These are phyloP conservation scores for Paspalum vaginatum DNA, from an alignment of 176 grass and related monocot species.

Conservation along the genomic window DNA sequence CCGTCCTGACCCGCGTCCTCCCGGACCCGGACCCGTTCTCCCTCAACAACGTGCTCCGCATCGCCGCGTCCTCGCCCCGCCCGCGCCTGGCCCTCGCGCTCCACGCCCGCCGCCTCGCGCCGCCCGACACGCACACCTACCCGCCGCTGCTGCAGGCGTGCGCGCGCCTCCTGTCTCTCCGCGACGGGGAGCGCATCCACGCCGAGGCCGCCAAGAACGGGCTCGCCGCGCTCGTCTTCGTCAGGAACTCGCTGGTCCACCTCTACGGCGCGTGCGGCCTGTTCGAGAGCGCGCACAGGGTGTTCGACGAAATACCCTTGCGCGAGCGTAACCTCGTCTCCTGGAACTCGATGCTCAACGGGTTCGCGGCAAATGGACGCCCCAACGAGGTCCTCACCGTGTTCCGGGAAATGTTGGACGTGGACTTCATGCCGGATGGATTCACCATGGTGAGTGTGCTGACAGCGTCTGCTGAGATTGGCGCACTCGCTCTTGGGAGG, in stretches of 20 bases:
- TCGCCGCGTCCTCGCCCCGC: slow-evolving; percentile 52
- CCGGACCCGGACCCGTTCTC: slow-evolving; percentile 54
- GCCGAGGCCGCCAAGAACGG: slow-evolving; percentile 65
- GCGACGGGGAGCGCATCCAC: slow-evolving; percentile 67
- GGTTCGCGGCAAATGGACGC: slow-evolving; percentile 66
- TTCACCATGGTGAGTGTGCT: slow-evolving; percentile 84
- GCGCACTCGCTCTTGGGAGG: slow-evolving; percentile 57
- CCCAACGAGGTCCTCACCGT: slow-evolving; percentile 78
- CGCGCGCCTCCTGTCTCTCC: slow-evolving; percentile 65
- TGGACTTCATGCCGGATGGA: slow-evolving; percentile 47
- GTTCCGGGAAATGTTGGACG: slow-evolving; percentile 60
- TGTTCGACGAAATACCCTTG: slow-evolving; percentile 72
- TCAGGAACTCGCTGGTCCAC: slow-evolving; percentile 74
- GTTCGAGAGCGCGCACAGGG: slow-evolving; percentile 67
- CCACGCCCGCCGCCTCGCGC: slow-evolving; percentile 57
- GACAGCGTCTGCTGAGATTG: slow-evolving; percentile 64
- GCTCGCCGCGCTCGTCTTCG: slow-evolving; percentile 57
- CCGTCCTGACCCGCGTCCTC: slow-evolving; percentile 59
- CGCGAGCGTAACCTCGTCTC: slow-evolving; percentile 65
- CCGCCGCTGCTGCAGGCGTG: slow-evolving; percentile 82
- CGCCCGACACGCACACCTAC: slow-evolving; percentile 81
- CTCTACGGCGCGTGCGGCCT: slow-evolving; percentile 64
- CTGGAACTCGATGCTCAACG: slow-evolving; percentile 79
- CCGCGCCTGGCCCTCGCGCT: slow-evolving; percentile 63
- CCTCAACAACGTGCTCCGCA: slow-evolving; percentile 84